phyloP scores from a whole-genome alignment of 176 grass and related monocot genomes.

The Saccharum officinarum region DNA sequence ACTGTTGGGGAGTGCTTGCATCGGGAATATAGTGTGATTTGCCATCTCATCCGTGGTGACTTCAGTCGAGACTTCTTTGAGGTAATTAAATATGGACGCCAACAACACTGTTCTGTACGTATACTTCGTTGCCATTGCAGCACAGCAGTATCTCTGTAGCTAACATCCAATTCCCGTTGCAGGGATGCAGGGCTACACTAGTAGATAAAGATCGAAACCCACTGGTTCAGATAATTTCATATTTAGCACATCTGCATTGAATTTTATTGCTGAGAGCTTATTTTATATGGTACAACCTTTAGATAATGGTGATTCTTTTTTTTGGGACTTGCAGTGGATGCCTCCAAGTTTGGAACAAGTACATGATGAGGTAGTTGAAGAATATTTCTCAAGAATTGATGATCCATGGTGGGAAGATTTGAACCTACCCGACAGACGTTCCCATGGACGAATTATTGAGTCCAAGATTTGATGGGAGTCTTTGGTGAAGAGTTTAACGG shows the following conservation, averaged over 20 bases:
- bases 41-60: conserved; percentile 79
- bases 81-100: conserved; percentile 53
- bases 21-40: conserved; percentile 83
- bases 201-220: conserved; percentile 83
- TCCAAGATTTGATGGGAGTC: conserved; percentile 62
- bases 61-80: conserved; percentile 86
- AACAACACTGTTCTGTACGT: neutral
- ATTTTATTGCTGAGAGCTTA: neutral
- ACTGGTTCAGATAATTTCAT: conserved; percentile 49
- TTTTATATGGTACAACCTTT: neutral
- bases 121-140: neutral
- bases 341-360: conserved; percentile 66
- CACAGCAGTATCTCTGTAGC: neutral
- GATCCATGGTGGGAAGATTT: conserved; percentile 74
- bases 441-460: conserved; percentile 30
- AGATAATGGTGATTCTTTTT: neutral
- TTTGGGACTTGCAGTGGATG: conserved; percentile 66
- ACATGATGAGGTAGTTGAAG: conserved; percentile 45
- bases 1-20: conserved; percentile 69
- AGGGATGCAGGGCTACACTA: conserved; percentile 87
- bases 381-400: conserved; percentile 70
- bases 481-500: neutral
- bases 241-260: neutral
- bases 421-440: conserved; percentile 31
- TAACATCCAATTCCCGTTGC: conserved; percentile 28